Evolutionary conservation across 73 alveolate genomes (phyloP).

Genomic region (Symbiodinium natans): DNA sequence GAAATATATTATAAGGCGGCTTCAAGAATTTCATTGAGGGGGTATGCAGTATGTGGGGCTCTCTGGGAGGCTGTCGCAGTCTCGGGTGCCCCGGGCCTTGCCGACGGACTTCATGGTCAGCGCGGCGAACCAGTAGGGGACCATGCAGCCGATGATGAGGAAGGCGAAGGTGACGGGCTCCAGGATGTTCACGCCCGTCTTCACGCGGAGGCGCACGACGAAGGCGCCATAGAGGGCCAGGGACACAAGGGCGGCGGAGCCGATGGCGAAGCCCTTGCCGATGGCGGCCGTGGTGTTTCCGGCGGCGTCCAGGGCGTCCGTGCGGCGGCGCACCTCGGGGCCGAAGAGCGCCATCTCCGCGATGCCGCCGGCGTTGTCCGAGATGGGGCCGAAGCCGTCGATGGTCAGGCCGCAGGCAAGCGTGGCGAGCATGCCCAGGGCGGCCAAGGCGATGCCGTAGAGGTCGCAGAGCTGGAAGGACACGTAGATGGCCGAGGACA

Average conservation of each 20-base stretch:
- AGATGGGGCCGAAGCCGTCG: conserved; percentile 96
- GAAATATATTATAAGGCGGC: no score
- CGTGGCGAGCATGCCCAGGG: conserved; percentile 99
- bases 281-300: conserved; percentile 98
- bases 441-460: conserved; percentile 99
- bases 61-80: no score
- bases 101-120: conserved; percentile 99
- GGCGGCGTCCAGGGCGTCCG: conserved; percentile 99
- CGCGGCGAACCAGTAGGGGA: conserved; percentile 98
- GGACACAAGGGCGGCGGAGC: conserved; percentile 98
- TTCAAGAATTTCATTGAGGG: no score
- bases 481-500: background rate
- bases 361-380: conserved; percentile 99
- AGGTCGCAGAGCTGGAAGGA: conserved; percentile 33
- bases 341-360: conserved; percentile 98
- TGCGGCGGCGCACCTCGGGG: conserved; percentile 96
- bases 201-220: conserved; percentile 88
- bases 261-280: conserved; percentile 99
- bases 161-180: conserved; percentile 96
- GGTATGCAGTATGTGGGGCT: no score
- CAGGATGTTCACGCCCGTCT: conserved; percentile 89
- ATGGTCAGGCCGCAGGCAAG: conserved; percentile 97
- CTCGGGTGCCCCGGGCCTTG: conserved; percentile 94
- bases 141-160: conserved; percentile 97
- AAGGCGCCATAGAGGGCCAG: conserved; percentile 96